Evolutionary conservation across 2,329 filamentous ascomycete species (phyloP).

Genomic region (Cytospora piceicola): DNA sequence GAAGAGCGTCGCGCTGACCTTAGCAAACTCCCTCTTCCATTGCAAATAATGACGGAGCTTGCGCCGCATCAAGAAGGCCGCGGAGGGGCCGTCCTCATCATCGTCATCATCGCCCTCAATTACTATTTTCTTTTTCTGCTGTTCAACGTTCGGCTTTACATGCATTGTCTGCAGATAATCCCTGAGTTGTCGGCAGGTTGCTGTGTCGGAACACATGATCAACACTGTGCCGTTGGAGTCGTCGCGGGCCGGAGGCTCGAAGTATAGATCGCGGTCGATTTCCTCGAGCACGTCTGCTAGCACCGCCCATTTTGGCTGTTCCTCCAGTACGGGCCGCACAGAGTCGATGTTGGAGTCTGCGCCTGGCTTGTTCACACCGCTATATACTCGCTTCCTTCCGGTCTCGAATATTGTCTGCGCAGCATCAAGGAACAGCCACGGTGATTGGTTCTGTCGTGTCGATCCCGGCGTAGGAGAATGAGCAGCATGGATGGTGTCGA

Average conservation of each 20-base stretch:
- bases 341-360: slow-evolving; percentile 59
- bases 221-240: slow-evolving; percentile 90
- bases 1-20: slow-evolving; percentile 79
- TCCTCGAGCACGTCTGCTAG: slow-evolving; percentile 90
- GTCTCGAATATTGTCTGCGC: slow-evolving; percentile 93
- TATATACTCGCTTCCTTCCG: slow-evolving; percentile 85
- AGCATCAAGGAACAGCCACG: slow-evolving; percentile 94
- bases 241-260: slow-evolving; percentile 75
- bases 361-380: slow-evolving; percentile 63
- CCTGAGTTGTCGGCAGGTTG: slow-evolving; percentile 83
- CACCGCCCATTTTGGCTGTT: slow-evolving; percentile 91
- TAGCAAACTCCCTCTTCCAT: slow-evolving; percentile 90
- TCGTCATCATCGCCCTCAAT: slow-evolving; percentile 49
- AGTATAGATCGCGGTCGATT: slow-evolving; percentile 87
- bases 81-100: slow-evolving; percentile 67
- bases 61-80: slow-evolving; percentile 85
- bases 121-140: slow-evolving; percentile 39
- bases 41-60: slow-evolving; percentile 83
- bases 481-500: slow-evolving; percentile 91
- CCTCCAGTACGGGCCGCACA: slow-evolving; percentile 78
- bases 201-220: slow-evolving; percentile 91
- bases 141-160: slow-evolving; percentile 60
- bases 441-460: slow-evolving; percentile 85
- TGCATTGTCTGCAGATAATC: slow-evolving; percentile 94
- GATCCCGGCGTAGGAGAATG: slow-evolving; percentile 88